A percentile compares a stretch with the other conserved stretches of the same genome.
Evolutionary conservation across 495 filamentous ascomycete species (phyloP).

Genomic region (Podospora pseudocomata): DNA sequence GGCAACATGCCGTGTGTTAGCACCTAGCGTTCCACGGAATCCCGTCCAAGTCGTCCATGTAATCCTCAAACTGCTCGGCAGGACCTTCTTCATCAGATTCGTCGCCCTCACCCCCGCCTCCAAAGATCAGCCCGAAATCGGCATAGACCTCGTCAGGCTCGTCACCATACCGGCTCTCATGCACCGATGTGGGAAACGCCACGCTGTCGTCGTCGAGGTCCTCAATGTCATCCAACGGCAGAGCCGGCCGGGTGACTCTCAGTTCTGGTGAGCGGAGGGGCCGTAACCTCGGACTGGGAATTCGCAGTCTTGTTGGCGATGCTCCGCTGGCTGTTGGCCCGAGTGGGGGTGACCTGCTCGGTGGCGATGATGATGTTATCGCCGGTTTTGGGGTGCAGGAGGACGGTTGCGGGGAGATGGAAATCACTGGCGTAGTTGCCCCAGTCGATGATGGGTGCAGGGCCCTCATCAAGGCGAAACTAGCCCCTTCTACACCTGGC

Average conservation of each 20-base stretch:
- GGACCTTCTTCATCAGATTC: constrained; percentile 20
- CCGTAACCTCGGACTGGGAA: constrained; percentile 23
- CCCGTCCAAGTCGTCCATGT: constrained; percentile 35
- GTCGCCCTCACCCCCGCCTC: constrained; percentile 23
- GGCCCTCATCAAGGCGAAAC: background rate
- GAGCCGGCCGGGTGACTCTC: constrained; percentile 14
- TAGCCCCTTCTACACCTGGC: background rate
- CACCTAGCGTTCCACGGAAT: constrained; percentile 35
- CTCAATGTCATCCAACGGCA: constrained; percentile 23
- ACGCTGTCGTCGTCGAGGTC: constrained; percentile 34
- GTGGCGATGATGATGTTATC: background rate
- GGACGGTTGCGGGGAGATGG: background rate
- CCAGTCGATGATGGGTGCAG: background rate
- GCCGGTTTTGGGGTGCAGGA: background rate
- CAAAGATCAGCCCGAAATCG: constrained; percentile 48
- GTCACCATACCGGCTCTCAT: constrained; percentile 42
- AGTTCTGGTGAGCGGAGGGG: constrained; percentile 30
- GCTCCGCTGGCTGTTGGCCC: background rate
- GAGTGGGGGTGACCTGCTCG: background rate
- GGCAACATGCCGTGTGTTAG: background rate
- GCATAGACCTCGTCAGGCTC: constrained; percentile 47
- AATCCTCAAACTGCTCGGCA: constrained; percentile 31
- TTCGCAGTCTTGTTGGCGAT: constrained; percentile 6
- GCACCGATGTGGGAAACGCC: constrained; percentile 43
- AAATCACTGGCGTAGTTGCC: background rate